phyloP scores from a whole-genome alignment of 2,329 filamentous ascomycete genomes.

The Diaporthe aspalathi region DNA sequence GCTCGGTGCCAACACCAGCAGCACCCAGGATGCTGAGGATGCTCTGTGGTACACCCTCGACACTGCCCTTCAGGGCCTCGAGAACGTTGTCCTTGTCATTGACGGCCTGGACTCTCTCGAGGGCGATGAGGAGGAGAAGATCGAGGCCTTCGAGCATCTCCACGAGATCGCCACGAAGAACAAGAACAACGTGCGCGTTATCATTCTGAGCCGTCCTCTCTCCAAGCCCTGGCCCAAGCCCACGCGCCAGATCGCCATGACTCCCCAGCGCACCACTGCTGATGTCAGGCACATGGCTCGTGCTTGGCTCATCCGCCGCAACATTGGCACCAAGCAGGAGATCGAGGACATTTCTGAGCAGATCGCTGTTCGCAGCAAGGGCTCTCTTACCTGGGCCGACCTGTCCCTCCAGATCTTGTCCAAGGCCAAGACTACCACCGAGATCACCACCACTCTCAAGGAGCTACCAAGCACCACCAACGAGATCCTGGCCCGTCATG shows the following conservation, averaged over 20 bases:
- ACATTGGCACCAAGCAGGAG: constrained; percentile 38
- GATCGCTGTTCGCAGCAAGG: constrained; percentile 39
- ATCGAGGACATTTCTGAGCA: constrained; percentile 38
- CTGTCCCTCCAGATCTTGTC: constrained; percentile 37
- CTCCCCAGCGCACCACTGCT: constrained; percentile 34
- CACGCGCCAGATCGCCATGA: constrained; percentile 38
- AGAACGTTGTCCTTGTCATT: constrained; percentile 39
- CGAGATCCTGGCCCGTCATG: constrained; percentile 36
- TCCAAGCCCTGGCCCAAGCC: constrained; percentile 40
- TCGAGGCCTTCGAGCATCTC: constrained; percentile 38
- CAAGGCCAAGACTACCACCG: constrained; percentile 35
- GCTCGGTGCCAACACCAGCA: constrained; percentile 41
- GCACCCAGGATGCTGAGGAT: constrained; percentile 46
- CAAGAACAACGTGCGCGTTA: constrained; percentile 39
- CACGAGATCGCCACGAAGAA: constrained; percentile 40
- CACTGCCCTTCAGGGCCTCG: constrained; percentile 38
- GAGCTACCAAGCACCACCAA: constrained; percentile 36
- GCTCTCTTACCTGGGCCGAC: constrained; percentile 39
- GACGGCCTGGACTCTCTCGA: constrained; percentile 39
- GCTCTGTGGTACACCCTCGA: constrained; percentile 40
- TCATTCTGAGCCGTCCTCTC: constrained; percentile 39
- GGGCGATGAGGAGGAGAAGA: constrained; percentile 39
- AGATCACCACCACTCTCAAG: constrained; percentile 34
- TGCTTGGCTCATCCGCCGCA: constrained; percentile 37
- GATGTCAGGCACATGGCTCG: constrained; percentile 39